Evolutionary conservation across 2,329 filamentous ascomycete species (phyloP), one percentile per base, ranked within the genome.

Genomic region (Monascus ruber): DNA sequence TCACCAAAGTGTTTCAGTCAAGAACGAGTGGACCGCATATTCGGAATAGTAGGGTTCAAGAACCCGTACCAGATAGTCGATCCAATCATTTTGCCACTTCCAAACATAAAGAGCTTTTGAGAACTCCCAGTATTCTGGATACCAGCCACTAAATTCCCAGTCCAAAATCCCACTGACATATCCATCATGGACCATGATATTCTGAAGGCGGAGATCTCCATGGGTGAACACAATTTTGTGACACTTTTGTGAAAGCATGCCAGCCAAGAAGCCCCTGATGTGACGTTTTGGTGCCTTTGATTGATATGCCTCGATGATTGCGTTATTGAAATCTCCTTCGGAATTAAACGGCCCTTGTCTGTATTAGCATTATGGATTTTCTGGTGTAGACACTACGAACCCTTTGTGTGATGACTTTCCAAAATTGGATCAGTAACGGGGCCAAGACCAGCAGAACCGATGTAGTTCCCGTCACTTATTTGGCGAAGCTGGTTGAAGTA

Each of bases 41-140:
- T 29, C 28, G 10, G 28, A 29, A 29, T 29, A 47, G 41, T 46
- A 59, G 4, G 50, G 49, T 29, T 54, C 47, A 31, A 62, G 41
- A 38, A 51, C 55, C 31, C 47, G 37, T 9, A 47, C 45, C 6
- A 62, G 38, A 46, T 55, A 62, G 32, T 45, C 35, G 42, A 40
- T 45, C 56, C 52, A 62, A 42, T 62, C 56, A 52, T 59, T 54
- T 17, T 50, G 45, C 52, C 55, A 61, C 35, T 38, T 36, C 42
- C 34, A 58, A 28, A 46, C 46, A 45, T 53, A 51, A 26, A 60
- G 44, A 27, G 60, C 56, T 41, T 46, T 52, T 24, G 55, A 48
- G 40, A 58, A 65, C 42, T 64, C 59, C 59, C 55, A 65, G 45
- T 65, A 65, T 31, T 48, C 56, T n/a, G 59, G 60, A 44, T 59